These are phyloP conservation scores for Tuber microsphaerosporum DNA, from an alignment of 495 filamentous ascomycete species.

Conservation along the genomic window DNA sequence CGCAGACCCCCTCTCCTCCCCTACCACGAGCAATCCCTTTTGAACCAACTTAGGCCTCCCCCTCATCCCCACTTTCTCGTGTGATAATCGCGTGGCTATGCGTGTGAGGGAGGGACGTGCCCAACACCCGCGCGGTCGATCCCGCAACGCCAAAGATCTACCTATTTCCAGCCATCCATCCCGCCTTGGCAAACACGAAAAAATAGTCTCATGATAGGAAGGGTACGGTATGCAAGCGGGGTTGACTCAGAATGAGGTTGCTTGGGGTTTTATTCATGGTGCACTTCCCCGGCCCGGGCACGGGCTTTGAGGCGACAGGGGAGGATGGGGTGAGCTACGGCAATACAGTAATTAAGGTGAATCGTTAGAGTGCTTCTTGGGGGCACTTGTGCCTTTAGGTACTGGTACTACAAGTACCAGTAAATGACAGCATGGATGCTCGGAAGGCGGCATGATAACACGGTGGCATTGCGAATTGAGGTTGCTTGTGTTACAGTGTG, in stretches of 20 bases:
- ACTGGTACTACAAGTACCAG: no score
- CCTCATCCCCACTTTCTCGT: not conserved
- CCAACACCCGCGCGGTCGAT: not conserved
- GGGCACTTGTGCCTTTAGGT: no score
- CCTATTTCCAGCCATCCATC: not conserved
- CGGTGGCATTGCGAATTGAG: not conserved
- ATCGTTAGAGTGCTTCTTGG: not conserved
- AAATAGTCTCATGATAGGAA: not conserved
- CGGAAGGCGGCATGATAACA: no score
- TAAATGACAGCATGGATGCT: no score
- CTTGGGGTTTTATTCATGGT: not conserved
- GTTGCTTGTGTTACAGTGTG: not conserved
- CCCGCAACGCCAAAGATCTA: not conserved
- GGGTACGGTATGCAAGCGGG: not conserved
- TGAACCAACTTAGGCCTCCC: not conserved
- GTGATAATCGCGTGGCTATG: not conserved
- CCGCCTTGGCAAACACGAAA: not conserved
- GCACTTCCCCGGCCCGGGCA: no score
- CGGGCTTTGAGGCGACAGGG: not conserved
- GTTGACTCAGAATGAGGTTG: not conserved
- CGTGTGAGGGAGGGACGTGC: not conserved
- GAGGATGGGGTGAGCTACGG: not conserved
- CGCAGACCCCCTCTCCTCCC: no score
- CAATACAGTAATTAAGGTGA: no score
- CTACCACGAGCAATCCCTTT: not conserved